A percentile compares a stretch with the other conserved stretches of the same genome.
These are phyloP conservation scores for Dalechampia spathulata DNA, from an alignment of 441 rosid species.

Conservation along the genomic window DNA sequence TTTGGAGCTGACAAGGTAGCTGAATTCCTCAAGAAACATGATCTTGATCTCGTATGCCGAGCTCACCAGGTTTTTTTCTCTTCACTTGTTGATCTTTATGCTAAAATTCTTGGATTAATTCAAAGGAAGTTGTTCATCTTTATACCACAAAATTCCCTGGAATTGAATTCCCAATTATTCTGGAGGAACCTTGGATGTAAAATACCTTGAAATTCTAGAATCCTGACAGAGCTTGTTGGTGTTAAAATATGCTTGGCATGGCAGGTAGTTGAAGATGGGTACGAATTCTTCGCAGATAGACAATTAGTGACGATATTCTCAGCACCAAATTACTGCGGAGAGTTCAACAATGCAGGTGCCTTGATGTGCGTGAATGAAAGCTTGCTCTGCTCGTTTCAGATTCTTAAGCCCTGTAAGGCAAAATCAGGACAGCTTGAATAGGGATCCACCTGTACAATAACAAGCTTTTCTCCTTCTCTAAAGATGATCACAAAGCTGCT, in stretches of 20 bases:
- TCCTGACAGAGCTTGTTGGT: background rate
- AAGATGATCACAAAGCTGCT: no score
- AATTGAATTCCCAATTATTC: no score
- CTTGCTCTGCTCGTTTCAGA: slow-evolving; percentile 83
- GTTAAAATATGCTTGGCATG: slow-evolving; percentile 6
- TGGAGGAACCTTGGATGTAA: no score
- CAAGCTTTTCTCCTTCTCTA: no score
- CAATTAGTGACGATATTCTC: no score
- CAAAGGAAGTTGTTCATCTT: no score
- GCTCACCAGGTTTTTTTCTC: slow-evolving; percentile 66
- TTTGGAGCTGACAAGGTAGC: slow-evolving; percentile 75
- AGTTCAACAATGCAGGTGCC: slow-evolving; percentile 88
- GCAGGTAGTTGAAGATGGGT: slow-evolving; percentile 89
- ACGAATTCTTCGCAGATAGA: slow-evolving; percentile 84
- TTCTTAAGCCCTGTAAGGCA: slow-evolving; percentile 52
- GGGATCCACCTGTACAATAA: background rate
- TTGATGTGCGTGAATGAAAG: slow-evolving; percentile 74
- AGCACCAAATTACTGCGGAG: no score
- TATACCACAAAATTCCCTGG: no score
- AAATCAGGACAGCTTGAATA: slow-evolving; percentile 9
- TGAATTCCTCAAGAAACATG: slow-evolving; percentile 58
- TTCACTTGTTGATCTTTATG: background rate
- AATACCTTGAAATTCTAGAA: no score
- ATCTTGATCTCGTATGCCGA: slow-evolving; percentile 79
- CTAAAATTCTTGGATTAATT: no score